Base-by-base conservation (phyloP, 345 rosid species). In the Lumnitzera littorea region DNA sequence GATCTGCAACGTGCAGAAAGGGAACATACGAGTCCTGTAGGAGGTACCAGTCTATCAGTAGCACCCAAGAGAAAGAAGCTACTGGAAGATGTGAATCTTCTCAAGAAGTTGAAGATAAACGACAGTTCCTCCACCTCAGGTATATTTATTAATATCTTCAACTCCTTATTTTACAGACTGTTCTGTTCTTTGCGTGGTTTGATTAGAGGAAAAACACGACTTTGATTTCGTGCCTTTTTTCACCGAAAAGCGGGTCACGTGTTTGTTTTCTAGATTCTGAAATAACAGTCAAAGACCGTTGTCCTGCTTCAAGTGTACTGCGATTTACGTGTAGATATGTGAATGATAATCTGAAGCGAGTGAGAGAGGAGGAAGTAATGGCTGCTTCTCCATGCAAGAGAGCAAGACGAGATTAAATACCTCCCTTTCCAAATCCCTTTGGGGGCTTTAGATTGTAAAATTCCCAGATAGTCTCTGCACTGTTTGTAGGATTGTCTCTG, bases 21-120 rank as follows among this genome's bases (percentile, higher is more conserved):
- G 46, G 69, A 50, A 20, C 20, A 20, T 20, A 20, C 20, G 20
- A 20, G 20, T 20, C 20, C 20, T 20, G 20, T 20, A 20, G 20
- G 20, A 20, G 20, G 20, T 20, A 20, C 20, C 50, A 14, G 43
- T 51, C 71, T 61, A 15, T 61, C 66, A 14, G 23, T 58, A 36
- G 77, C 78, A 49, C 60, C 55, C 29, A 86, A 88, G 79, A 84
- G 96, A 76, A 80, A 77, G 69, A 71, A 74, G 6, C 48, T 66
- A 48, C 23, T 62, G 62, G 82, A 78, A 67, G 77, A 81, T 56
- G 60, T 67, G 15, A 55, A 51, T 46, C 75, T 74, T 13, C 66
- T 67, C 51, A 81, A 84, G 84, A 88, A 73, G 75, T 70, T 73
- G n/a, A 91, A 71, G 75, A 72, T 67, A 51, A 71, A 66, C 51